Conservation (phyloP, 2,329 filamentous ascomycete genomes). For the Aspergillus transmontanensis region DNA sequence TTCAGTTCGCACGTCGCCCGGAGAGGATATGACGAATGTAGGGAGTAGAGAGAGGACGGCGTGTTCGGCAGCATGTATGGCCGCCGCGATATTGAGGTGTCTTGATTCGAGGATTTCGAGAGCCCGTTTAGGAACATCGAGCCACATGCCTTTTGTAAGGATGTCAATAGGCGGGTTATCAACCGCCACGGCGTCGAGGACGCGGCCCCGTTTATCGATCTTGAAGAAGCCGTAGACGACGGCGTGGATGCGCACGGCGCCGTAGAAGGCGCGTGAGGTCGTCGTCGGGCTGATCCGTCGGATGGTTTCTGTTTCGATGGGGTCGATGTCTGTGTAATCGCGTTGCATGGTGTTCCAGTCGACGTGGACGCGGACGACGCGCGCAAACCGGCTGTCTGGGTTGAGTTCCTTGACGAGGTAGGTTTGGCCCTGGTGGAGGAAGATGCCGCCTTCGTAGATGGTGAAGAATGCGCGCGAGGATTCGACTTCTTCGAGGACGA, state of each 20-base stretch:
- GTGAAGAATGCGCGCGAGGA: constrained; percentile 93
- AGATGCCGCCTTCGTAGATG: constrained; percentile 95
- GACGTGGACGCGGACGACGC: constrained; percentile 84
- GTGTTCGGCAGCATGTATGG: constrained; percentile 94
- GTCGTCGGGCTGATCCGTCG: constrained; percentile 59
- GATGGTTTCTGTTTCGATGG: constrained; percentile 86
- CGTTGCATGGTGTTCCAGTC: constrained; percentile 94
- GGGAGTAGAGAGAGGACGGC: constrained; percentile 84
- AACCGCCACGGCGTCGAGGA: constrained; percentile 89
- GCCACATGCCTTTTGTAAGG: constrained; percentile 88
- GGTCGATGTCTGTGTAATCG: constrained; percentile 92
- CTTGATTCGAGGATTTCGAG: constrained; percentile 75
- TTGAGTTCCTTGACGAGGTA: constrained; percentile 90
- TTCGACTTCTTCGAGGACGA: constrained; percentile 93
- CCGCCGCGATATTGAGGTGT: constrained; percentile 78
- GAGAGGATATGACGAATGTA: constrained; percentile 85
- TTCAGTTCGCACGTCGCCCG: constrained; percentile 90
- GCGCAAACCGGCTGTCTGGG: constrained; percentile 77
- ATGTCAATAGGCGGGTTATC: constrained; percentile 90
- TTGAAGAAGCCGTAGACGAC: constrained; percentile 98
- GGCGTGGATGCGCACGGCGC: constrained; percentile 80
- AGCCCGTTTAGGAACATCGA: constrained; percentile 80
- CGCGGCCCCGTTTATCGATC: constrained; percentile 79
- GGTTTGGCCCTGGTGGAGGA: constrained; percentile 90
- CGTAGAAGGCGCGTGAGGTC: constrained; percentile 74